Conservation (phyloP, 179 eudicot genomes). For the Beta macrorhiza region DNA sequence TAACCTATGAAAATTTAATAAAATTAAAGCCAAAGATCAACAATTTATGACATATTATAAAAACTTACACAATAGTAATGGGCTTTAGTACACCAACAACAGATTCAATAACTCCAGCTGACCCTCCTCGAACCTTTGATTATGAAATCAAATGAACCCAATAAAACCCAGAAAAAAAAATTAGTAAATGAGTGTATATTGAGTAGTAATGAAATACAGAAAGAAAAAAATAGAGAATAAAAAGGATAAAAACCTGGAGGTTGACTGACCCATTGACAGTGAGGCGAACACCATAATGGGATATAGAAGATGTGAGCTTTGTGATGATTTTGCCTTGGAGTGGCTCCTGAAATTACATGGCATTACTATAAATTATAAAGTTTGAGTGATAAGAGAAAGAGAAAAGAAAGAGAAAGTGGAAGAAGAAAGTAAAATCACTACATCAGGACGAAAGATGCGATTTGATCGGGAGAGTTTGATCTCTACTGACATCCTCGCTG, state of each 20-base stretch:
- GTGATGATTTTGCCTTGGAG: conserved; percentile 60
- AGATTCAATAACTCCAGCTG: conserved; percentile 79
- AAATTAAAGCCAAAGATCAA: not conserved
- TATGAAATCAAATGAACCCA: not conserved
- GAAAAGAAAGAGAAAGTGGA: conserved; percentile 10
- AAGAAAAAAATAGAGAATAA: not conserved
- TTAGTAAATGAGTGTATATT: not conserved
- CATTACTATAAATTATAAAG: too few relatives aligned
- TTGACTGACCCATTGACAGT: conserved; percentile 55
- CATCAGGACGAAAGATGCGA: conserved; percentile 52
- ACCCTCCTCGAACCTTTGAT: conserved; percentile 64
- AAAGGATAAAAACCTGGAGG: conserved; percentile 48
- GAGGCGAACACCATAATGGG: conserved; percentile 56
- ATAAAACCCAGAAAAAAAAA: not conserved
- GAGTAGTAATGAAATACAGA: not conserved
- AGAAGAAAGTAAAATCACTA: conserved; percentile 9
- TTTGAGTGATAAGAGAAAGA: not conserved
- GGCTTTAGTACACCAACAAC: conserved; percentile 72
- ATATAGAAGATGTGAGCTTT: conserved; percentile 52
- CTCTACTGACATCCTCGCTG: conserved; percentile 48
- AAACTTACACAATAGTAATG: conserved; percentile 50
- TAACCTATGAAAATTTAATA: not conserved
- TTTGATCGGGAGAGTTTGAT: conserved; percentile 61
- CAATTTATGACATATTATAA: not conserved
- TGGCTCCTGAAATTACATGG: conserved; percentile 42